phyloP scores from a whole-genome alignment of 129 eudicot genomes.

The Pulicaria dysenterica region DNA sequence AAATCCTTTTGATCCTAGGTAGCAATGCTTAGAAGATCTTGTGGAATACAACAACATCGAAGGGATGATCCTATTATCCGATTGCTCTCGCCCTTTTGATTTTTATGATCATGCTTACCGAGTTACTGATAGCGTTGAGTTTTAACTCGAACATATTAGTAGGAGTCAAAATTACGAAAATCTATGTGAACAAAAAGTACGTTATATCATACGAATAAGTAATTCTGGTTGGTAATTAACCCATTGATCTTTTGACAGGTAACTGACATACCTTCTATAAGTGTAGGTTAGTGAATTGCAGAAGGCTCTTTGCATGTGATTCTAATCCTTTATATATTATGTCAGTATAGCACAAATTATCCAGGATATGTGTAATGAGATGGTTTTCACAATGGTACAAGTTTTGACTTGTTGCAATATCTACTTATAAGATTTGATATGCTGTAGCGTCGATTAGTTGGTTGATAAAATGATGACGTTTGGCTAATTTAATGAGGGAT shows the following conservation, averaged over 20 bases:
- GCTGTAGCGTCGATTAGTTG: conserved; percentile 4
- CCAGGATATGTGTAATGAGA: background rate
- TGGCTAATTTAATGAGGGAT: background rate
- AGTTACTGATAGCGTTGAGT: background rate
- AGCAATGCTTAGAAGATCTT: no score
- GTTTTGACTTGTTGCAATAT: conserved; percentile 10
- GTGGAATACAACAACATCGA: conserved; percentile 76
- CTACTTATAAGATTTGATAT: conserved; percentile 10
- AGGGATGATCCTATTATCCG: conserved; percentile 73
- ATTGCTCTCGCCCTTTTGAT: conserved; percentile 51
- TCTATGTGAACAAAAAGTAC: background rate
- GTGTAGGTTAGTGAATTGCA: background rate
- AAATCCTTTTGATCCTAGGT: no score
- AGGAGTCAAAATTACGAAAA: no score
- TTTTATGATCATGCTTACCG: background rate
- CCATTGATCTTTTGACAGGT: background rate
- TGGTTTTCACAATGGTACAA: background rate
- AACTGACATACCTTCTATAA: background rate
- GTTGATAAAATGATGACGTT: background rate
- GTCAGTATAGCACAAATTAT: background rate
- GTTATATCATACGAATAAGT: background rate
- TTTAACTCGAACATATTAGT: background rate
- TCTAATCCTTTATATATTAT: background rate
- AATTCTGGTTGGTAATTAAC: background rate
- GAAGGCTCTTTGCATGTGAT: background rate